A percentile compares a stretch with the other conserved stretches of the same genome.
These are phyloP conservation scores for Gossypium australe DNA, from an alignment of 345 rosid genomes.

Conservation along the genomic window DNA sequence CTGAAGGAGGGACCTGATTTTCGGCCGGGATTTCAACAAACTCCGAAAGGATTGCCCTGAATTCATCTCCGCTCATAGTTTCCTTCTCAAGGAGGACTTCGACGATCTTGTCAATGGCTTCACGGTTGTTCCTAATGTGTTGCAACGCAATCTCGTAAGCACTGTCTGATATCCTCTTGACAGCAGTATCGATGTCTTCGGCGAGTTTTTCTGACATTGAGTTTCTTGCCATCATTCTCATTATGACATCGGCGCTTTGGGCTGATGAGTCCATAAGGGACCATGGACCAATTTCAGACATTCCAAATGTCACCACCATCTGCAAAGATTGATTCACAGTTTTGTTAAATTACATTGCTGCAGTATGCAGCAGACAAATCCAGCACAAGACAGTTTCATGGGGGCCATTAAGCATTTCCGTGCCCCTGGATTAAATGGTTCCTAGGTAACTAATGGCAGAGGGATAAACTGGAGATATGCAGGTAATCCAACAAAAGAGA, in stretches of 20 bases:
- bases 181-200: slow-evolving; percentile 75
- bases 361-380: background rate
- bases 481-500: background rate
- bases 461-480: background rate
- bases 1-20: slow-evolving; percentile 54
- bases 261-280: slow-evolving; percentile 81
- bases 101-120: slow-evolving; percentile 91
- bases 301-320: slow-evolving; percentile 98
- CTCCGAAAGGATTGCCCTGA: slow-evolving; percentile 88
- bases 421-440: background rate
- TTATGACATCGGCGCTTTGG: slow-evolving; percentile 75
- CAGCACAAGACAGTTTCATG: background rate
- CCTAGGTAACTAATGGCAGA: background rate
- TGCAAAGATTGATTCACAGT: slow-evolving; percentile 22
- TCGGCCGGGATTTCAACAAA: slow-evolving; percentile 84
- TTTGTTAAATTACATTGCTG: background rate
- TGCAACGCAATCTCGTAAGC: slow-evolving; percentile 77
- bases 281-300: slow-evolving; percentile 99
- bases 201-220: slow-evolving; percentile 99
- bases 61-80: slow-evolving; percentile 82
- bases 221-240: slow-evolving; percentile 99
- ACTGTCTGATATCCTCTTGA: slow-evolving; percentile 72
- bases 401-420: no score
- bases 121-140: slow-evolving; percentile 86
- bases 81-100: slow-evolving; percentile 95